Conservation (phyloP, 2,329 filamentous ascomycete species). For the Trichophyton equinum region DNA sequence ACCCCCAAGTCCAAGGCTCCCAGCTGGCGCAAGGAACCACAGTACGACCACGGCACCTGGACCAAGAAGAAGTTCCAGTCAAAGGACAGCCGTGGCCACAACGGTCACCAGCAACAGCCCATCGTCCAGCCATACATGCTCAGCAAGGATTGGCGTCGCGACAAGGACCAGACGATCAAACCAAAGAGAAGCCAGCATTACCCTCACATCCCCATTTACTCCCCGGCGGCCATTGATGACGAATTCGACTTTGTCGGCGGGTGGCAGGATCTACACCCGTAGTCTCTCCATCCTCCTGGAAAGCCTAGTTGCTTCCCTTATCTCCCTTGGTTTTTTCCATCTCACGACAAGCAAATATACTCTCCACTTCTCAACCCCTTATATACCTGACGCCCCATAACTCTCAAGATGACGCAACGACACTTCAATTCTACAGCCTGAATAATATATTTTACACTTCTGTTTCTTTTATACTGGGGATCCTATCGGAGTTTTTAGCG, state of each 20-base stretch:
- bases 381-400: background rate
- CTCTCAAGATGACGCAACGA: slow-evolving; percentile 5
- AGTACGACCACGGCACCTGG: slow-evolving; percentile 25
- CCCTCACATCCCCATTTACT: slow-evolving; percentile 25
- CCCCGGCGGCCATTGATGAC: slow-evolving; percentile 35
- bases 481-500: slow-evolving; percentile 5
- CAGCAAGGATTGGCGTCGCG: slow-evolving; percentile 37
- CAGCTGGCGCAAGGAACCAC: slow-evolving; percentile 33
- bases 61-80: slow-evolving; percentile 23
- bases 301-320: slow-evolving; percentile 13
- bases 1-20: slow-evolving; percentile 32
- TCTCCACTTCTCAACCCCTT: background rate
- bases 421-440: slow-evolving; percentile 8
- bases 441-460: background rate
- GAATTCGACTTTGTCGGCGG: slow-evolving; percentile 92
- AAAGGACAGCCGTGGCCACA: slow-evolving; percentile 4
- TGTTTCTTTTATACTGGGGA: slow-evolving; percentile 5
- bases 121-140: slow-evolving; percentile 29
- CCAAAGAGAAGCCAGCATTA: slow-evolving; percentile 17
- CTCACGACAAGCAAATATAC: background rate
- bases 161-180: slow-evolving; percentile 21
- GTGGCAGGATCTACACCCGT: slow-evolving; percentile 61
- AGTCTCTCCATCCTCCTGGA: slow-evolving; percentile 25
- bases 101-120: slow-evolving; percentile 15
- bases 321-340: slow-evolving; percentile 11